phyloP scores from a whole-genome alignment of 2,329 filamentous ascomycete species.

The Arthrobotrys musiformis region DNA sequence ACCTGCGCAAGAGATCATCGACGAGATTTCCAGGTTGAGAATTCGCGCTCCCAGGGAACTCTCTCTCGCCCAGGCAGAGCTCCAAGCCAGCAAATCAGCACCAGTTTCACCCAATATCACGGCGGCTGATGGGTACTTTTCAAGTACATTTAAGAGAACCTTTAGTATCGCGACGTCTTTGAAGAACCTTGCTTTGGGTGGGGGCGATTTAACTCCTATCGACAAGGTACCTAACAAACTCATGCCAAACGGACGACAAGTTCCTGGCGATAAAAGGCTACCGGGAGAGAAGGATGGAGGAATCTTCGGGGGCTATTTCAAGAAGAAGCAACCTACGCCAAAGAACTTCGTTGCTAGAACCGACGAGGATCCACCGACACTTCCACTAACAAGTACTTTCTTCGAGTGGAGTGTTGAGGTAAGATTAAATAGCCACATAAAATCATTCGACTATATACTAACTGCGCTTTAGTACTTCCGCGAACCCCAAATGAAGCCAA shows the following conservation, averaged over 20 bases:
- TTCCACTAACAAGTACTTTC: conserved; percentile 85
- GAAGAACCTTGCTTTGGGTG: conserved; percentile 69
- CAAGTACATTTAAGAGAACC: conserved; percentile 71
- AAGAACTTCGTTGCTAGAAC: conserved; percentile 76
- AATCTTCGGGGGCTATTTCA: conserved; percentile 61
- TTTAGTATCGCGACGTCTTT: conserved; percentile 74
- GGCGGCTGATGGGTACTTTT: conserved; percentile 71
- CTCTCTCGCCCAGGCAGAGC: conserved; percentile 61
- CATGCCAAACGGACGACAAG: conserved; percentile 37
- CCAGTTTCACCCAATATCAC: conserved; percentile 66
- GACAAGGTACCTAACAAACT: conserved; percentile 56
- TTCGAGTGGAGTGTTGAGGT: conserved; percentile 92
- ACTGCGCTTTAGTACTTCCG: conserved; percentile 77
- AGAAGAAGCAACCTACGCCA: conserved; percentile 77
- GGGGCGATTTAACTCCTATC: conserved; percentile 61
- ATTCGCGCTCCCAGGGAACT: conserved; percentile 38
- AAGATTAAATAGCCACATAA: conserved; percentile 56
- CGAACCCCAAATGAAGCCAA: conserved; percentile 96
- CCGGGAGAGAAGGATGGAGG: conserved; percentile 59
- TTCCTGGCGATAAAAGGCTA: conserved; percentile 58
- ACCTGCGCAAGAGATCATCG: conserved; percentile 76
- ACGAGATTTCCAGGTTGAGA: conserved; percentile 73
- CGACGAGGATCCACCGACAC: conserved; percentile 69
- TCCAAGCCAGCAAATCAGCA: conserved; percentile 61
- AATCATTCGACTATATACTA: conserved; percentile 56